Conservation (phyloP, 2,329 filamentous ascomycete genomes). For the Fusarium torreyae region DNA sequence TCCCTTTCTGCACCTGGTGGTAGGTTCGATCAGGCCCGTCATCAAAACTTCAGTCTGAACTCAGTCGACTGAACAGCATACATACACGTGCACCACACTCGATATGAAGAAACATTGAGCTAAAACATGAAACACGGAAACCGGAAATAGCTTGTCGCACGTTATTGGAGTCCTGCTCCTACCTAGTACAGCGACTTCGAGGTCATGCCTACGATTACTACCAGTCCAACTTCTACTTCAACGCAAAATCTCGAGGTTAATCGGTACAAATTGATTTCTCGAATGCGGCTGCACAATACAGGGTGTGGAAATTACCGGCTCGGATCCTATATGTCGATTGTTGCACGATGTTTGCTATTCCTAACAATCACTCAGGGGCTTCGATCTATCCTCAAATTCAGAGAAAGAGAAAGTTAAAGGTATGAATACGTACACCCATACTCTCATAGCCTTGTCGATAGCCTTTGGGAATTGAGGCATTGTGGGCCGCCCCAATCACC, state of each 20-base stretch:
- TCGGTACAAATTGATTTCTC: slow-evolving; percentile 14
- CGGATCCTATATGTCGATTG: slow-evolving; percentile 10
- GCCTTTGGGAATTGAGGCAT: background rate
- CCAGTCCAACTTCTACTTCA: slow-evolving; percentile 1
- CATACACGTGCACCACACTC: slow-evolving; percentile 1
- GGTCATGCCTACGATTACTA: slow-evolving; percentile 5
- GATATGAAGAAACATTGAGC: slow-evolving; percentile 17
- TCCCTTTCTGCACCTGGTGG: background rate
- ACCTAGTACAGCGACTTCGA: slow-evolving; percentile 5
- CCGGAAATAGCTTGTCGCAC: slow-evolving; percentile 29
- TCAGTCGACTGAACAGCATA: background rate
- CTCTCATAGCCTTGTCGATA: slow-evolving; percentile 13
- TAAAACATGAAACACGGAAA: slow-evolving; percentile 36
- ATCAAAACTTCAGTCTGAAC: slow-evolving; percentile 2
- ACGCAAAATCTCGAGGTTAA: slow-evolving; percentile 8
- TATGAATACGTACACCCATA: background rate
- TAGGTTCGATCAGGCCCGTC: background rate
- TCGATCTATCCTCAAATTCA: slow-evolving; percentile 11
- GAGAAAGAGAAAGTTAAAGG: slow-evolving; percentile 20
- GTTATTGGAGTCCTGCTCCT: slow-evolving; percentile 7
- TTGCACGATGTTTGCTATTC: slow-evolving; percentile 33
- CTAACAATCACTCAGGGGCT: slow-evolving; percentile 8
- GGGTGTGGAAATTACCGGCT: slow-evolving; percentile 28
- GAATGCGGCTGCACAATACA: slow-evolving; percentile 26
- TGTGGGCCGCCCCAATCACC: slow-evolving; percentile 7